These are phyloP conservation scores for Malassezia arunalokei DNA, from an alignment of 1,284 basidiomycete species.

Conservation along the genomic window DNA sequence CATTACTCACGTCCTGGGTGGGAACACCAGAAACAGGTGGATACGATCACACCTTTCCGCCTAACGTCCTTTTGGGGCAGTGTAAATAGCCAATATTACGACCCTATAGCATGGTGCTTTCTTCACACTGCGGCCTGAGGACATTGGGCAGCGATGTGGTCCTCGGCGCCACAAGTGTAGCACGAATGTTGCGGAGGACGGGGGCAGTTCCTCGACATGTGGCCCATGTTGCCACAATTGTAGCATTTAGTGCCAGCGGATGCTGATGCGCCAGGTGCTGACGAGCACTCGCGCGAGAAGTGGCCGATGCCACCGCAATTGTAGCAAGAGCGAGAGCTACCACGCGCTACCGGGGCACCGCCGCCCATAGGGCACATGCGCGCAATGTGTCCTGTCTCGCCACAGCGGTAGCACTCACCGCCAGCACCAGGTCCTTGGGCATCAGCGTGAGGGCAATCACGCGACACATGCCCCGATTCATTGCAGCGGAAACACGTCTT, in stretches of 20 bases:
- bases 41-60: constrained; percentile 22
- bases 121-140: constrained; percentile 6
- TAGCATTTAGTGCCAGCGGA: constrained; percentile 29
- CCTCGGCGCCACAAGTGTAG: constrained; percentile 22
- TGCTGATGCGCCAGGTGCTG: constrained; percentile 22
- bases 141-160: constrained; percentile 14
- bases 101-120: constrained; percentile 11
- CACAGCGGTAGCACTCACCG: constrained; percentile 35
- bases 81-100: constrained; percentile 17
- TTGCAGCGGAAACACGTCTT: constrained; percentile 44
- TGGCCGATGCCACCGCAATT: constrained; percentile 42
- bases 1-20: constrained; percentile 37
- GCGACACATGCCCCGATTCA: constrained; percentile 38
- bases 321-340: constrained; percentile 29
- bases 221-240: constrained; percentile 40
- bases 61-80: constrained; percentile 22
- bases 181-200: constrained; percentile 37
- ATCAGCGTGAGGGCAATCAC: constrained; percentile 34
- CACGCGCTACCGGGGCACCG: constrained; percentile 17
- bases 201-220: constrained; percentile 37
- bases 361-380: constrained; percentile 32
- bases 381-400: constrained; percentile 33
- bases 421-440: constrained; percentile 19
- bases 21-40: constrained; percentile 20
- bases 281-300: constrained; percentile 39